Conservation (phyloP, 164 flowering plant genomes). For the Macadamia tetraphylla region DNA sequence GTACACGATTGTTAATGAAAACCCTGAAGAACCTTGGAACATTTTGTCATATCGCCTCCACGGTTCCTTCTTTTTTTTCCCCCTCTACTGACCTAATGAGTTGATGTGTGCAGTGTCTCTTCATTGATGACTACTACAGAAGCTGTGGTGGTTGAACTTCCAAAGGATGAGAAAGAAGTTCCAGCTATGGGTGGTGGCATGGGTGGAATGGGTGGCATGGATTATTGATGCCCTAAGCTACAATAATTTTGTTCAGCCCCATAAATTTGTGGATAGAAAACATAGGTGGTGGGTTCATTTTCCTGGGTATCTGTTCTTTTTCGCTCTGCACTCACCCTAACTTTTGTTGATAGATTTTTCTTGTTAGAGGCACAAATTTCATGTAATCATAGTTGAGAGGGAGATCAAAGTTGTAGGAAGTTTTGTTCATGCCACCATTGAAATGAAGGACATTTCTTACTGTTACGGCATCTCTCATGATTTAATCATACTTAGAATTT, state of each 20-base stretch:
- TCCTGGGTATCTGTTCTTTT: neutral
- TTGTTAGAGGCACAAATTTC: slow-evolving; percentile 2
- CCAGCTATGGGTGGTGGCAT: slow-evolving; percentile 68
- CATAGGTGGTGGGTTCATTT: neutral
- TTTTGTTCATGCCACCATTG: neutral
- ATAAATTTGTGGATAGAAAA: neutral
- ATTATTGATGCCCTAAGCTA: slow-evolving; percentile 31
- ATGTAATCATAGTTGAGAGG: slow-evolving; percentile 14
- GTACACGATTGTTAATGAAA: slow-evolving; percentile 8
- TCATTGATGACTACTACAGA: slow-evolving; percentile 95
- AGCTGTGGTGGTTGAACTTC: slow-evolving; percentile 76
- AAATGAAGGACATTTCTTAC: too few species aligned
- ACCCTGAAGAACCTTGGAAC: too few species aligned
- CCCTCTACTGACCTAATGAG: too few species aligned
- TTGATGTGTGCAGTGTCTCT: slow-evolving; percentile 54
- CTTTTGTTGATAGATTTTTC: neutral
- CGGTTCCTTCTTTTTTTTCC: too few species aligned
- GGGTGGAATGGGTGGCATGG: slow-evolving; percentile 58
- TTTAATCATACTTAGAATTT: too few species aligned
- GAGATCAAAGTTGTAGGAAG: neutral
- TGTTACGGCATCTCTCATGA: too few species aligned
- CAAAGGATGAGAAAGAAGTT: slow-evolving; percentile 72
- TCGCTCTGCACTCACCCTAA: neutral
- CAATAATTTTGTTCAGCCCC: neutral
- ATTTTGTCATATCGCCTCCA: too few species aligned